Evolutionary conservation across 208 protist species (phyloP).

Genomic region (Strigomonas culicis): DNA sequence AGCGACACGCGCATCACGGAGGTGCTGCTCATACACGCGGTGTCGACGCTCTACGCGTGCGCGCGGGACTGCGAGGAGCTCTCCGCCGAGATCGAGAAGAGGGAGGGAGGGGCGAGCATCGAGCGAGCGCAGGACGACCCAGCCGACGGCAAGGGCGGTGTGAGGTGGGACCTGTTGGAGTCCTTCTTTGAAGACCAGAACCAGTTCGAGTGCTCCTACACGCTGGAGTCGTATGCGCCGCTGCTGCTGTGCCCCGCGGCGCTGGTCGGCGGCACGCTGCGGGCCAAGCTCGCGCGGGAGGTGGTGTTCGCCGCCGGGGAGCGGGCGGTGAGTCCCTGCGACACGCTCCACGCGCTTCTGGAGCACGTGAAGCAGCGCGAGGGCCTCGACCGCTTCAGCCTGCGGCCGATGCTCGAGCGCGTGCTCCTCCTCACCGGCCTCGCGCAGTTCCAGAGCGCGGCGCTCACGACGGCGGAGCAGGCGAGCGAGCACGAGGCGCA

Average conservation of each 20-base stretch:
- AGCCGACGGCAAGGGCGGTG: neutral
- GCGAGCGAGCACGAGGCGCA: slow-evolving; percentile 18
- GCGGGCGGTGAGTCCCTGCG: slow-evolving; percentile 1
- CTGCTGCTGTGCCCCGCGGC: slow-evolving; percentile 27
- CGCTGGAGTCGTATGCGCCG: slow-evolving; percentile 18
- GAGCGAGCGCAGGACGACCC: neutral
- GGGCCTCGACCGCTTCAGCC: slow-evolving; percentile 40
- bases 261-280: slow-evolving; percentile 35
- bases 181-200: slow-evolving; percentile 27
- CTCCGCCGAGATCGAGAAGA: slow-evolving; percentile 8
- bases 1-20: slow-evolving; percentile 18
- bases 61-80: slow-evolving; percentile 42
- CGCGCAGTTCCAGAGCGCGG: slow-evolving; percentile 21
- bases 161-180: slow-evolving; percentile 34
- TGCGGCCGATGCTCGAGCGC: slow-evolving; percentile 49
- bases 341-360: slow-evolving; percentile 48
- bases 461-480: slow-evolving; percentile 17
- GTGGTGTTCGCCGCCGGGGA: slow-evolving; percentile 12
- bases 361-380: slow-evolving; percentile 21
- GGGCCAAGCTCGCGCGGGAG: slow-evolving; percentile 32
- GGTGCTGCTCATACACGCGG: slow-evolving; percentile 48
- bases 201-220: slow-evolving; percentile 25
- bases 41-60: slow-evolving; percentile 59
- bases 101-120: neutral
- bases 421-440: slow-evolving; percentile 37